phyloP scores from a whole-genome alignment of 1,284 basidiomycete genomes.

The Coniferiporia weirii region DNA sequence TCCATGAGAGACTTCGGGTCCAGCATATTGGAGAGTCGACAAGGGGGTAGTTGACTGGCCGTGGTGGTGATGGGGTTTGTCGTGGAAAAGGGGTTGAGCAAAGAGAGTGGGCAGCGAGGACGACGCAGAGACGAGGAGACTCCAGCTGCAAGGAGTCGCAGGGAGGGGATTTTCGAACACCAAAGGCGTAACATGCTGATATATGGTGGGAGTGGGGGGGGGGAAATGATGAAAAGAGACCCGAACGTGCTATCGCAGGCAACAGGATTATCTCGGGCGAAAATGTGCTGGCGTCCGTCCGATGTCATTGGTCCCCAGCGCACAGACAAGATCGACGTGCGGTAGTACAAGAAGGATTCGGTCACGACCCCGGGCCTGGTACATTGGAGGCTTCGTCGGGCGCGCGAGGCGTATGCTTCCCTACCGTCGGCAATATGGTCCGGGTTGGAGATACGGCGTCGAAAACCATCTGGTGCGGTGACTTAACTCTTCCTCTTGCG shows the following conservation, averaged over 20 bases:
- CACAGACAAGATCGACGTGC: conserved; percentile 42
- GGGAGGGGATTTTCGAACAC: no score
- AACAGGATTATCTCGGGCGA: conserved; percentile 73
- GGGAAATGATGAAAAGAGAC: no score
- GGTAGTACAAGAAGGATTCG: conserved; percentile 53
- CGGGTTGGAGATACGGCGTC: conserved; percentile 84
- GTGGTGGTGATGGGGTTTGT: no score
- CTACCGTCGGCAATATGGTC: conserved; percentile 87
- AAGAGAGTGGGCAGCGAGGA: no score
- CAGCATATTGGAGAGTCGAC: no score
- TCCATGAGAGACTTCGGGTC: no score
- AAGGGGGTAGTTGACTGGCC: no score
- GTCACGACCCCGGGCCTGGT: conserved; percentile 56
- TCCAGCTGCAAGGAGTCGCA: no score
- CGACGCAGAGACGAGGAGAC: no score
- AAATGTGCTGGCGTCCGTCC: conserved; percentile 67
- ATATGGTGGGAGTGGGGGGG: no score
- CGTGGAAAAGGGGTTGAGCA: no score
- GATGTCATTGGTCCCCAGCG: conserved; percentile 44
- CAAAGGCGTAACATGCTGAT: no score
- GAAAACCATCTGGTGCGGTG: conserved; percentile 77
- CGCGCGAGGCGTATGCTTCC: conserved; percentile 76
- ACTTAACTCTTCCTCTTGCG: background rate
- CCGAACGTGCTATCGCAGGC: conserved; percentile 79
- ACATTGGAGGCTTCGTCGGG: conserved; percentile 44